Base-by-base conservation (phyloP, 1,139 yeast genomes). In the Scheffersomyces segobiensis region DNA sequence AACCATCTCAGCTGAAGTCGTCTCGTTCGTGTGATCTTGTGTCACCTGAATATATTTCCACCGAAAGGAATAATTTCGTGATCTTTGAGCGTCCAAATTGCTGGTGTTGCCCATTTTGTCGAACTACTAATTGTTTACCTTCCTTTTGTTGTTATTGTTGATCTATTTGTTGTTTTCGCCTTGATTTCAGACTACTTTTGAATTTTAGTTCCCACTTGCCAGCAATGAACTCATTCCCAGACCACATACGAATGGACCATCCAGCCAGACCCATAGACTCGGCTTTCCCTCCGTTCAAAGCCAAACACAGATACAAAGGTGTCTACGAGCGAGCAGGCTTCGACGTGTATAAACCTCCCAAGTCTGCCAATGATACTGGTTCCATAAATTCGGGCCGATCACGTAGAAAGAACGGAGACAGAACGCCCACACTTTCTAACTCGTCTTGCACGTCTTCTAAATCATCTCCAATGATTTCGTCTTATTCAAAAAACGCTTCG, bases 251-350 rank as follows among this genome's bases (percentile, higher is more conserved):
- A 32, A 32, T 32, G 42, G 42, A 32, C 42, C 42, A 32, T 10
- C 42, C 78, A 1, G 74, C 77, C 47, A 66, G 72, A 58, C 65
- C 73, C 52, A 71, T 71, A 58, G 79, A 78, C 58, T 64, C 81
- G 46, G 81, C 90, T 1, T 87, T 87, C 63, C 91, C 91, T n/a
- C 84, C 87, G 0, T 73, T 87, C 63, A 85, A 84, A 61, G 77
- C 83, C 1, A 82, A 82, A 53, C 85, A 81, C 55, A 73, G 84
- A 49, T 86, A 85, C 68, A 78, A 78, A 63, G 87, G 89, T 0
- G 90, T 86, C 5, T 82, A 86, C 63, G 90, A 87, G 69, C 71
- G 89, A 63, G 90, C 90, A 0, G 91, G 91, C 0, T 87, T 87
- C 63, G 89, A 86, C 52, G 84, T 85, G 46, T 62, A 66, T 68